Conservation (phyloP, 805 yeast genomes). For the Hanseniaspora lindneri region DNA sequence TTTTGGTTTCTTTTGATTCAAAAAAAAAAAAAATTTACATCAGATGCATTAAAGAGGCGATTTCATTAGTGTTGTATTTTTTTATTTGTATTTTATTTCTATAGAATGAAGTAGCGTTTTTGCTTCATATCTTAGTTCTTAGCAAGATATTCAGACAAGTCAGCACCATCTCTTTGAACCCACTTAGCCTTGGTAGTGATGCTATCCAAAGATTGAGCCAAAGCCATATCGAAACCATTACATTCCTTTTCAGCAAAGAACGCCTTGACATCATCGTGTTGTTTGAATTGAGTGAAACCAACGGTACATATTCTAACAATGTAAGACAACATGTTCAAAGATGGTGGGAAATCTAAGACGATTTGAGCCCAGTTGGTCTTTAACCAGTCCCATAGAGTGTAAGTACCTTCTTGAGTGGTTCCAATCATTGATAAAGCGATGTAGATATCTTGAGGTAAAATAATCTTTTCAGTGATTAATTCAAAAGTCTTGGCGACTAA, state of each 20-base stretch:
- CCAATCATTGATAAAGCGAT: slow-evolving; percentile 68
- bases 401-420: slow-evolving; percentile 50
- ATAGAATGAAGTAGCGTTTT: too few relatives aligned
- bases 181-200: slow-evolving; percentile 46
- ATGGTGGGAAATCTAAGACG: slow-evolving; percentile 61
- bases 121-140: slow-evolving; percentile 19
- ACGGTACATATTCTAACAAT: slow-evolving; percentile 53
- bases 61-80: too few relatives aligned
- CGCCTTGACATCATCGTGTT: slow-evolving; percentile 38
- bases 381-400: slow-evolving; percentile 63
- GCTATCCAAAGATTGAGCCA: slow-evolving; percentile 54
- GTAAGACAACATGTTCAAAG: slow-evolving; percentile 64
- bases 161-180: slow-evolving; percentile 44
- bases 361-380: slow-evolving; percentile 61
- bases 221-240: slow-evolving; percentile 51
- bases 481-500: slow-evolving; percentile 46
- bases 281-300: slow-evolving; percentile 47
- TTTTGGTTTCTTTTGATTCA: slow-evolving; percentile 24
- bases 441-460: slow-evolving; percentile 61
- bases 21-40: too few relatives aligned
- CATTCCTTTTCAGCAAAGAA: slow-evolving; percentile 46
- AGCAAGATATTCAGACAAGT: slow-evolving; percentile 40
- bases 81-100: too few relatives aligned
- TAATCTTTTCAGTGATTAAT: slow-evolving; percentile 45
- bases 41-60: too few relatives aligned